phyloP scores from a whole-genome alignment of 345 rosid species.

The Eucalyptus decipiens region DNA sequence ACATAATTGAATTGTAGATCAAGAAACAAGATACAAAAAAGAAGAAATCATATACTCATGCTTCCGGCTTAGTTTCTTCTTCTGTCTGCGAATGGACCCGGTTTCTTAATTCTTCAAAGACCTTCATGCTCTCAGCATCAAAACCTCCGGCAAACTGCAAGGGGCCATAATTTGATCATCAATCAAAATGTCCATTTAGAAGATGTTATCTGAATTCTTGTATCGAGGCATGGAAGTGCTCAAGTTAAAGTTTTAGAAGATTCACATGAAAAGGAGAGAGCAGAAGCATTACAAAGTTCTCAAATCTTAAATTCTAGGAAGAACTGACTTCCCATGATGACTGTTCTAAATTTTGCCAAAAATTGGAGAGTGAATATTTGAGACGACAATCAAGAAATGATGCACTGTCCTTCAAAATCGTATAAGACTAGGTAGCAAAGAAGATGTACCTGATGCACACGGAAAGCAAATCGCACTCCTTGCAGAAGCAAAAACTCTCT shows the following conservation, averaged over 20 bases:
- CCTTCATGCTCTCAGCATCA: conserved; percentile 98
- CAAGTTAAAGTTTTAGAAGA: neutral
- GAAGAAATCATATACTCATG: neutral
- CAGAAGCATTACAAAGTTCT: neutral
- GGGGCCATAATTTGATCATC: neutral
- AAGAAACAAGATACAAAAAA: neutral
- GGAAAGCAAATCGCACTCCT: conserved; percentile 94
- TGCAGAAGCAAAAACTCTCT: conserved; percentile 91
- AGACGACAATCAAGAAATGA: neutral
- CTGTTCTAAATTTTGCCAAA: neutral
- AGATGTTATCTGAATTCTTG: neutral
- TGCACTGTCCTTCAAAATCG: neutral
- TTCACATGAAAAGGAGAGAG: neutral
- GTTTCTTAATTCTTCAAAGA: conserved; percentile 82
- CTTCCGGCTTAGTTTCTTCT: conserved; percentile 32
- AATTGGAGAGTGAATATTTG: neutral
- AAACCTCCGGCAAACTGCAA: conserved; percentile 96
- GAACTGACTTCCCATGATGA: neutral
- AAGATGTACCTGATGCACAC: conserved; percentile 78
- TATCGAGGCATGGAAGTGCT: neutral
- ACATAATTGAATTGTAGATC: conserved; percentile 2
- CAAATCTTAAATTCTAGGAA: neutral
- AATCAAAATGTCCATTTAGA: neutral
- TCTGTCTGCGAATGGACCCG: conserved; percentile 42
- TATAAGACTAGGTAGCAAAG: neutral